Base-by-base conservation (phyloP, 805 yeast species). In the Candida endomychidarum region DNA sequence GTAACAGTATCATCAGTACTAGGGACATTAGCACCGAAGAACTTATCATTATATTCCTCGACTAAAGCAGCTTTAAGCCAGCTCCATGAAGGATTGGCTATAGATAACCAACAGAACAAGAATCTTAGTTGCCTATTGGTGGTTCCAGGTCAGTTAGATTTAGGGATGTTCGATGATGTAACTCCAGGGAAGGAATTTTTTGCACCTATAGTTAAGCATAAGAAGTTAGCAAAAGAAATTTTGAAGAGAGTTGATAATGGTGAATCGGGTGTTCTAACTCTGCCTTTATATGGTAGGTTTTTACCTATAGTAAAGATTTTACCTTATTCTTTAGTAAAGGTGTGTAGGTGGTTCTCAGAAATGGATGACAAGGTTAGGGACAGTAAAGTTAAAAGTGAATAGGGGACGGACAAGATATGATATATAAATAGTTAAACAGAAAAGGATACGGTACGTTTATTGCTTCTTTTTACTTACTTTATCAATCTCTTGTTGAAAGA, bases 141-240 rank as follows among this genome's bases (percentile, higher is more conserved):
- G 5, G 44, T 65, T 2, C 79, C 81, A 0, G 83, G 83, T 2
- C 82, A 77, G 51, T 51, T 77, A 21, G 58, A 65, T 31, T 63
- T 78, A 0, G 52, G 49, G 8, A 75, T 77, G 81, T 77, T 77
- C 47, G 47, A 50, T 2, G 79, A 75, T 47, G 71, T 75, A 7
- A 47, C 52, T 2, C 72, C 74, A 3, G 58, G 67, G 6, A 56
- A 58, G 29, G 46, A 45, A 21, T 74, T 75, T 42, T 51, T 77
- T 31, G 80, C 80, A 0, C 82, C 83, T 0, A 26, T 74, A 7
- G 66, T 75, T 0, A 63, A 67, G 38, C 68, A 62, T 36, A 23
- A 30, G 1, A 52, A 54, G 21, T 52, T 77, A 27, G 76, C 80
- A 0, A 24, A 24, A 2, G 45, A 55, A 4, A 61, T 76, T 2